Base-by-base conservation (phyloP, 345 rosid genomes). In the Raphanus raphanistrum region DNA sequence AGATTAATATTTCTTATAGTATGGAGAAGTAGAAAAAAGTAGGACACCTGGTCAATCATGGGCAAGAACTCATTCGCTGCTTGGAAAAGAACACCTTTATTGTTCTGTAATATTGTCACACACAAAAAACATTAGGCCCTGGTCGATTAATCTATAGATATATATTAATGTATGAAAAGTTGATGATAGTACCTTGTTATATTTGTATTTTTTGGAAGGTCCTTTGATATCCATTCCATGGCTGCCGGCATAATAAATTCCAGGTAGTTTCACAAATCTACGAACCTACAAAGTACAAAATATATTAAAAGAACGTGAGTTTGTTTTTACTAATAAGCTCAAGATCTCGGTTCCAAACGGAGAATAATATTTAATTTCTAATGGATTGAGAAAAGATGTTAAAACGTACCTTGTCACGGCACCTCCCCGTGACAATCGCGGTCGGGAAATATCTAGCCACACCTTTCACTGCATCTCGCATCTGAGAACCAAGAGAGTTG, bases 201-300 rank as follows among this genome's bases (percentile, higher is more conserved):
- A 77, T 68, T 82, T 76, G 35, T 52, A 33, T 28, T 76, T 84
- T 70, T 80, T 86, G 1, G 96, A 83, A 54, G 98, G 98, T 9
- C 97, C 97, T 81, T 84, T 90, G 50, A 94, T 94, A 86, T 94
- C 98, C 98, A 94, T 94, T 25, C 98, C 98, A 82, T 94, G 98
- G 81, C 98, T 94, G 15, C 94, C 97, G 0, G 98, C 98, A 68
- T 94, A 94, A 70, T 92, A 90, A 38, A 94, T 90, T 64, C 79
- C 97, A 1, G 88, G 85, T 60, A 94, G 74, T 80, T 85, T 83
- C 54, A 94, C 96, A 70, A 94, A 94, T 25, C 86, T 85, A 68
- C 86, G 91, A 17, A 94, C 96, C 73, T 75, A 68, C 36, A 33
- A 33, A 33, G 5, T 75, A 68, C 36, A 33, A 33, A 33, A 33